Evolutionary conservation across 305 asterid species (phyloP).

Genomic region (Fraxinus latifolia): DNA sequence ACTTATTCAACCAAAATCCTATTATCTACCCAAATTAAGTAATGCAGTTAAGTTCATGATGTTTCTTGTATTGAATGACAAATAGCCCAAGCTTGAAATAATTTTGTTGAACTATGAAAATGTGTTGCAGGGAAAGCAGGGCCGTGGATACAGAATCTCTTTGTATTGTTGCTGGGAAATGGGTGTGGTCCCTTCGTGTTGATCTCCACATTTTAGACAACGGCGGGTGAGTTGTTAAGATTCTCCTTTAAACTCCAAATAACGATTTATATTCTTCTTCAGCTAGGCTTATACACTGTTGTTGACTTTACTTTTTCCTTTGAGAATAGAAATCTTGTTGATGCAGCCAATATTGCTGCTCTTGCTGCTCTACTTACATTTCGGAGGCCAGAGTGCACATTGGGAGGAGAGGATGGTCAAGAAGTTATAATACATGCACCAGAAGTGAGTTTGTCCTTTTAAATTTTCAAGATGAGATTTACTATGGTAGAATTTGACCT

Average conservation of each 20-base stretch:
- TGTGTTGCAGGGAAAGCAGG: conserved; percentile 78
- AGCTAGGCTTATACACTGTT: not conserved
- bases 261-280: not conserved
- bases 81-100: conserved; percentile 5
- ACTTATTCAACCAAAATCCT: not conserved
- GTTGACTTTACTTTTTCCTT: conserved; percentile 14
- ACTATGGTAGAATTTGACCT: not conserved
- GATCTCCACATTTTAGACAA: conserved; percentile 91
- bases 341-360: conserved; percentile 93
- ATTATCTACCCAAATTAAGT: not conserved
- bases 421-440: conserved; percentile 77
- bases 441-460: conserved; percentile 49
- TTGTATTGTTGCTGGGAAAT: conserved; percentile 86
- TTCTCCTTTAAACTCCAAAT: conserved; percentile 10
- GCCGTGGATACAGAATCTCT: conserved; percentile 94
- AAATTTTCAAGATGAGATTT: conserved; percentile 7
- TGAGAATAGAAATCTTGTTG: conserved; percentile 74
- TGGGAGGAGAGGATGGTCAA: conserved; percentile 83
- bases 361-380: conserved; percentile 84
- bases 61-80: not conserved
- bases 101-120: conserved; percentile 24
- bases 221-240: conserved; percentile 62
- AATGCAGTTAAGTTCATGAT: not conserved
- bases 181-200: conserved; percentile 87
- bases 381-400: conserved; percentile 84